These are phyloP conservation scores for Flaveria brownii DNA, from an alignment of 129 eudicot species.

Conservation along the genomic window DNA sequence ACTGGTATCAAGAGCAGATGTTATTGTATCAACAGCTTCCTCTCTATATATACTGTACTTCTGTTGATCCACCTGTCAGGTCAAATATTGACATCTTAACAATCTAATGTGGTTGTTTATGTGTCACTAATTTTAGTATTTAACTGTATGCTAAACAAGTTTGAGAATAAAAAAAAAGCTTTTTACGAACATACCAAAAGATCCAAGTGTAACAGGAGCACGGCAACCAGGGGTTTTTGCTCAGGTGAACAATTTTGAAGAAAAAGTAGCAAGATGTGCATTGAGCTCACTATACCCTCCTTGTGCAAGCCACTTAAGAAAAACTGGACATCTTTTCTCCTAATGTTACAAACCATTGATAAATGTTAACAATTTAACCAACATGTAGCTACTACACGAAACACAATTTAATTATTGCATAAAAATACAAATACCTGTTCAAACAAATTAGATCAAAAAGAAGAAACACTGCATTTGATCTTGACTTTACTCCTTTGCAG, in stretches of 20 bases:
- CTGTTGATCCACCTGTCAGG: constrained; percentile 58
- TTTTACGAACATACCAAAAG: constrained; percentile 57
- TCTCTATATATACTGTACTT: constrained; percentile 52
- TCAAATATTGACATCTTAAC: constrained; percentile 18
- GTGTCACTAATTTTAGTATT: constrained; percentile 3
- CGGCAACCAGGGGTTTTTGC: constrained; percentile 60
- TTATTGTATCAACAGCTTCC: constrained; percentile 68
- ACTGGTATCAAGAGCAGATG: constrained; percentile 53
- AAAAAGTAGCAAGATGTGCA: constrained; percentile 54
- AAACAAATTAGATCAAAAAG: constrained; percentile 61
- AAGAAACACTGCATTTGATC: constrained; percentile 58
- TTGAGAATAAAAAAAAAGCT: background rate
- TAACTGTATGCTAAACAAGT: background rate
- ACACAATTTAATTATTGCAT: background rate
- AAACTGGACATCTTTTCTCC: constrained; percentile 55
- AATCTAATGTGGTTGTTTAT: background rate
- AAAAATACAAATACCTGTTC: constrained; percentile 49
- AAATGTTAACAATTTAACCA: constrained; percentile 10
- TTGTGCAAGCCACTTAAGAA: constrained; percentile 54
- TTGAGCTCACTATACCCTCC: constrained; percentile 48
- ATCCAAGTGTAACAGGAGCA: constrained; percentile 60
- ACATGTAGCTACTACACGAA: background rate
- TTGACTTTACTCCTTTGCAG: constrained; percentile 43
- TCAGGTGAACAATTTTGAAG: constrained; percentile 56
- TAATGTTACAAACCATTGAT: constrained; percentile 32